A percentile compares a stretch with the other conserved stretches of the same genome.
Evolutionary conservation across 2,329 filamentous ascomycete species (phyloP).

Genomic region (Hymenoscyphus fructigenus): DNA sequence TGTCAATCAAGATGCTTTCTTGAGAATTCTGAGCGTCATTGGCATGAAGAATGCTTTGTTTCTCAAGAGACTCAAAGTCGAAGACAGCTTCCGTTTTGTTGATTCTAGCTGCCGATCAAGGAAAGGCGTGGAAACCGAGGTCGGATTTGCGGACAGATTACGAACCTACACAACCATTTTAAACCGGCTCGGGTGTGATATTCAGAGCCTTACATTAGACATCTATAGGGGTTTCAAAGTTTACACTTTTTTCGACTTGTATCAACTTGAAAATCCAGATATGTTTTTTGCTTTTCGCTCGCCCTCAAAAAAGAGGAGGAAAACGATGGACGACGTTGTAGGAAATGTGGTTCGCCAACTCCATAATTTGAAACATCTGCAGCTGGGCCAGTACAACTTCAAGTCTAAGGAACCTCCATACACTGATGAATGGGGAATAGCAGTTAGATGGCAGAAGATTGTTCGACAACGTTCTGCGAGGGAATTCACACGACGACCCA

Average conservation of each 20-base stretch:
- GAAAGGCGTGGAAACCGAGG: neutral
- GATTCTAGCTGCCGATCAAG: no score
- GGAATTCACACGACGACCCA: neutral
- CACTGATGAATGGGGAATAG: neutral
- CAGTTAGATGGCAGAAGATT: neutral
- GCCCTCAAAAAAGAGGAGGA: neutral
- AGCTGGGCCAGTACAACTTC: neutral
- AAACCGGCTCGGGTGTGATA: neutral
- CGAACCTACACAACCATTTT: neutral
- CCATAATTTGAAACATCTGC: neutral
- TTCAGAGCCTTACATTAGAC: neutral
- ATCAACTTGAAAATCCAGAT: neutral
- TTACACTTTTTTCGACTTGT: neutral
- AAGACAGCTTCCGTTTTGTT: neutral
- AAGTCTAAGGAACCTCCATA: neutral
- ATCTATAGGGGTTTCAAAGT: neutral
- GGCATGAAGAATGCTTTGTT: neutral
- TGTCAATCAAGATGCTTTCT: neutral
- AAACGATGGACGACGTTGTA: neutral
- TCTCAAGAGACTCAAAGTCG: neutral
- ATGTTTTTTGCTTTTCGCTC: neutral
- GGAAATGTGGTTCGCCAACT: neutral
- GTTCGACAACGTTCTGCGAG: neutral
- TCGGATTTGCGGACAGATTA: neutral
- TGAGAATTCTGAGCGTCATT: neutral